Evolutionary conservation across 2,329 filamentous ascomycete genomes (phyloP), one percentile per base, ranked within the genome.

Genomic region (Hypoxylon sp.): DNA sequence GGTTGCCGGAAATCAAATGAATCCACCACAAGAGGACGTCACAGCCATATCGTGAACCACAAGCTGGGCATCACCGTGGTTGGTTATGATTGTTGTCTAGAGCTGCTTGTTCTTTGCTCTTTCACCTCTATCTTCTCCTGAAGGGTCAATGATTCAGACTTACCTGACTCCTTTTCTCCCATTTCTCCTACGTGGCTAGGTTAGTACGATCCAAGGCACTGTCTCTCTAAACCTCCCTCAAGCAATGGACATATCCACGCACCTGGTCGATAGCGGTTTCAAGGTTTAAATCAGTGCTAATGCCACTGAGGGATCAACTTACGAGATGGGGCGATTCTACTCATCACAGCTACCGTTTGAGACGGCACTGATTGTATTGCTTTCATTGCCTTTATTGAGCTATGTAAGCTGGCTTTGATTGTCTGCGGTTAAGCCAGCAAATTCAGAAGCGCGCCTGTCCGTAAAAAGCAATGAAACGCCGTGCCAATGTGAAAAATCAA

Each of bases 401-500:
- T n/a, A n/a, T n/a, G n/a, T n/a, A n/a, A n/a, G n/a, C n/a, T n/a
- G n/a, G n/a, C n/a, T 40, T 16, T 11, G 36, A 11, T 11, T 18
- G 16, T 3, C 2, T 11, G 36, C 16, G 4, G 16, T 20, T 8
- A 7, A 40, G 20, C 7, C 16, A 8, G 8, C 16, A 11, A 40
- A n/a, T 4, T 36, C 12, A 40, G 7, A 40, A 40, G 11, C 11
- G 8, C 33, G 24, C 26, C 16, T 16, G 24, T 18, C n/a, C 9
- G 16, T 42, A 12, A 20, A 40, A 6, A 42, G 11, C 22, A 3
- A 52, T 30, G n/a, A 14, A 57, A 57, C 60, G 46, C 60, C 60
- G 33, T 52, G 48, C 60, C 45, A 30, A 33, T 46, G 18, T 24
- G 36, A 33, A 33, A 22, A 38, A 24, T 20, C n/a, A 20, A 4